These are phyloP conservation scores for Lipomyces mesembrius DNA, from an alignment of 805 yeast species.

Conservation along the genomic window DNA sequence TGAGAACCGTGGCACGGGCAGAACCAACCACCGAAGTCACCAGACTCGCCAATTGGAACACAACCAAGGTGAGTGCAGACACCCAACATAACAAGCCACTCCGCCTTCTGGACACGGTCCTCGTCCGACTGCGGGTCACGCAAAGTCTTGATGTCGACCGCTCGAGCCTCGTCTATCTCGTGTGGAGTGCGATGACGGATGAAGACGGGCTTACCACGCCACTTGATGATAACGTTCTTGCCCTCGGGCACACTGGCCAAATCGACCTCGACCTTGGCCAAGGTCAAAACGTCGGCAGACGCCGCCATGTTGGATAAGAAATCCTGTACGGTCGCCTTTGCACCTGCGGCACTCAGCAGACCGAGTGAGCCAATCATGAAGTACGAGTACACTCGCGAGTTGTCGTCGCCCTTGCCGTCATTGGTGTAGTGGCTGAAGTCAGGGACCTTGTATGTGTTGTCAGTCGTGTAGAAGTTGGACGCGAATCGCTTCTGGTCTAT, in stretches of 20 bases:
- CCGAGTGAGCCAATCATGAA: conserved; percentile 98
- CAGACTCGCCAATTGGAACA: conserved; percentile 99
- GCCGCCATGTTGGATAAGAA: conserved; percentile 95
- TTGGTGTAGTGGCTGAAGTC: conserved; percentile 58
- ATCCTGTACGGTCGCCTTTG: conserved; percentile 77
- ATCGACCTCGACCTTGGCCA: conserved; percentile 99
- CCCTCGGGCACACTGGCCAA: conserved; percentile 93
- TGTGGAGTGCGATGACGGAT: conserved; percentile 96
- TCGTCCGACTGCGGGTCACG: conserved; percentile 94
- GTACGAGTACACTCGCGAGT: conserved; percentile 85
- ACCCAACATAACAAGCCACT: conserved; percentile 99
- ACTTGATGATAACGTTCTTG: conserved; percentile 95
- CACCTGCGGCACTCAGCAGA: conserved; percentile 84
- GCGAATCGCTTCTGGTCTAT: conserved; percentile 36
- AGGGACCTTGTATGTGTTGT: conserved; percentile 41
- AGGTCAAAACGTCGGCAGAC: conserved; percentile 97
- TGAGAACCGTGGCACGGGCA: conserved; percentile 99
- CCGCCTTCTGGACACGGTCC: conserved; percentile 94
- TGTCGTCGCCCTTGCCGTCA: conserved; percentile 70
- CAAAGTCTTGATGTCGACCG: conserved; percentile 71
- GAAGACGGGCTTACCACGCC: conserved; percentile 99
- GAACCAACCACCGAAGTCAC: conserved; percentile 99
- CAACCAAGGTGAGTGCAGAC: conserved; percentile 99
- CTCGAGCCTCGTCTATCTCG: conserved; percentile 94
- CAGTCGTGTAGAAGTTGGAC: conserved; percentile 34